Evolutionary conservation across 768 basidiomycete genomes (phyloP).

Genomic region (Agaricus blazei): DNA sequence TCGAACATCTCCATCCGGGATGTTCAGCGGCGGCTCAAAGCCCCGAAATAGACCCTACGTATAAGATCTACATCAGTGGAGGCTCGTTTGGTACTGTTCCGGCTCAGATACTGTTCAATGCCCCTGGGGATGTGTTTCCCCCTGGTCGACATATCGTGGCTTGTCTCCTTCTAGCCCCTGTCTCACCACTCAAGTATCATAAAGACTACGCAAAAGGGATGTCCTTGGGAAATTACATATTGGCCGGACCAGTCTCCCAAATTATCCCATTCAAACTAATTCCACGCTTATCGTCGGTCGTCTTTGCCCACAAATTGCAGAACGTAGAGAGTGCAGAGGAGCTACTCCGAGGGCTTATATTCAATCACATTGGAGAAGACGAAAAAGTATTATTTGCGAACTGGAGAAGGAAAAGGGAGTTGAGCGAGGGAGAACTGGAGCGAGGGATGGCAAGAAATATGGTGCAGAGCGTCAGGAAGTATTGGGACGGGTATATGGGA

Average conservation of each 20-base stretch:
- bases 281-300: conserved; percentile 24
- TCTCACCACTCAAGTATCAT: conserved; percentile 44
- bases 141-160: conserved; percentile 40
- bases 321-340: conserved; percentile 34
- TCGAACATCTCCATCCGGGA: conserved; percentile 46
- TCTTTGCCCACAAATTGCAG: conserved; percentile 29
- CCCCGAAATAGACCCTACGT: conserved; percentile 10
- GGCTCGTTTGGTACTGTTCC: conserved; percentile 50
- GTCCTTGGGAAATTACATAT: conserved; percentile 42
- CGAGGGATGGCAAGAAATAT: conserved; percentile 35
- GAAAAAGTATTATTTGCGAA: conserved; percentile 30
- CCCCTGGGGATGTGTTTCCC: conserved; percentile 46
- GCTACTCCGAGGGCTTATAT: conserved; percentile 32
- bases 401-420: conserved; percentile 37
- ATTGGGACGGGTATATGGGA: conserved; percentile 51
- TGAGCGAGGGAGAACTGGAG: conserved; percentile 39
- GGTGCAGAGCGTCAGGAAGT: conserved; percentile 39
- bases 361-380: conserved; percentile 31
- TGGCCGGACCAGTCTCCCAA: conserved; percentile 38
- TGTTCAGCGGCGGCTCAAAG: conserved; percentile 9
- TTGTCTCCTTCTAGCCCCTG: conserved; percentile 40
- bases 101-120: conserved; percentile 54
- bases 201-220: conserved; percentile 38
- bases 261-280: conserved; percentile 36
- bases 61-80: conserved; percentile 46